These are phyloP conservation scores for Escovopsis sp. DNA, from an alignment of 2,329 filamentous ascomycete species.

Conservation along the genomic window DNA sequence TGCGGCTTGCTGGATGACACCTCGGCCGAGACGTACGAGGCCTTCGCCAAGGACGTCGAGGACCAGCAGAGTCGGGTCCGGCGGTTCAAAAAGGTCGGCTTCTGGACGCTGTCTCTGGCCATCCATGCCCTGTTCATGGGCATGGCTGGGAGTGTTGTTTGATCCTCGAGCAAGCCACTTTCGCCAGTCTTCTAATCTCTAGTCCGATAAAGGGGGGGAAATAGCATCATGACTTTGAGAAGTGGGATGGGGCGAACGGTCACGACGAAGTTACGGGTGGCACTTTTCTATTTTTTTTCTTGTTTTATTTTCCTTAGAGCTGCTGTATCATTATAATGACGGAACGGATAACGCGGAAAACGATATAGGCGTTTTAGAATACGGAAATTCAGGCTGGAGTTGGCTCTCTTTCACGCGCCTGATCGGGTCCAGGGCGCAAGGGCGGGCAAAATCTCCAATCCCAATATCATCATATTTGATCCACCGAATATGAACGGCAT, in stretches of 20 bases:
- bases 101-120: conserved; percentile 88
- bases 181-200: background rate
- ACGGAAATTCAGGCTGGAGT: conserved; percentile 1
- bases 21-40: conserved; percentile 84
- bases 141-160: conserved; percentile 68
- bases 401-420: background rate
- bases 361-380: conserved; percentile 2
- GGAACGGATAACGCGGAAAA: conserved; percentile 2
- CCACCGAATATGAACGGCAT: too few relatives aligned
- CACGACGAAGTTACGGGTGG: too few relatives aligned
- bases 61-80: conserved; percentile 76
- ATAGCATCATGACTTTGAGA: too few relatives aligned
- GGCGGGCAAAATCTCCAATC: conserved; percentile 1
- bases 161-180: conserved; percentile 3
- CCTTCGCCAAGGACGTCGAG: conserved; percentile 81
- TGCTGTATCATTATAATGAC: conserved; percentile 6
- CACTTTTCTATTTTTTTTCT: too few relatives aligned
- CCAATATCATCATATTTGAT: background rate
- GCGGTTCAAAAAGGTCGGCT: conserved; percentile 85
- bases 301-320: conserved; percentile 1
- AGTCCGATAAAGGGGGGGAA: background rate
- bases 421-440: too few relatives aligned
- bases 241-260: background rate
- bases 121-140: conserved; percentile 91
- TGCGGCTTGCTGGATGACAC: conserved; percentile 88